Conservation (phyloP, 257 asterid genomes). For the Handroanthus guayacan region DNA sequence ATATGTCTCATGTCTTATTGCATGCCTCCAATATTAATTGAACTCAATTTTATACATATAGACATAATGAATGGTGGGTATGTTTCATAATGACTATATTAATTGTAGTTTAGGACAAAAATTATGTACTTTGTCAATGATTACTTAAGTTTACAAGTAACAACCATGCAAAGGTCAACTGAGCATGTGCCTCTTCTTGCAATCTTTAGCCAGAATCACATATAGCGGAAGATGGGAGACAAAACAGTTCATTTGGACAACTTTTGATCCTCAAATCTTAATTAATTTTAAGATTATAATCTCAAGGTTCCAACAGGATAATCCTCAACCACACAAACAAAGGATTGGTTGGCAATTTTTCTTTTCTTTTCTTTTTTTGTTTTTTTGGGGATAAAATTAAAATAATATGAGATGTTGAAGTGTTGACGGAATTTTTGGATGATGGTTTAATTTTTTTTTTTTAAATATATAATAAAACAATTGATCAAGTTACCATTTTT, state of each 20-base stretch:
- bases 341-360: not conserved
- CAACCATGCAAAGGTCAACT: slow-evolving; percentile 38
- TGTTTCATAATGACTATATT: slow-evolving; percentile 27
- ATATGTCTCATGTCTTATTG: not conserved
- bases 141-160: not conserved
- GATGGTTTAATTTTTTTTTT: not conserved
- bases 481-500: not conserved
- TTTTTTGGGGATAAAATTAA: not conserved
- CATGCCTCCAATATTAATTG: not conserved
- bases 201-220: slow-evolving; percentile 15
- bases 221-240: slow-evolving; percentile 42
- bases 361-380: not conserved
- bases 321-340: slow-evolving; percentile 38
- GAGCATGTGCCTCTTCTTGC: slow-evolving; percentile 40
- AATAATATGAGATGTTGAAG: slow-evolving; percentile 16
- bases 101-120: slow-evolving; percentile 19
- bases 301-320: slow-evolving; percentile 34
- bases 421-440: not conserved
- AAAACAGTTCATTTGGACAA: slow-evolving; percentile 32
- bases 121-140: slow-evolving; percentile 16
- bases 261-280: slow-evolving; percentile 9
- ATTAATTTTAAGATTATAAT: slow-evolving; percentile 2
- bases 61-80: slow-evolving; percentile 43
- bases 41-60: not conserved
- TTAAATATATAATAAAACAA: not conserved